A percentile compares a stretch with the other conserved stretches of the same genome.
Evolutionary conservation across 2,329 filamentous ascomycete genomes (phyloP).

Genomic region (Furcasterigmium sp.): DNA sequence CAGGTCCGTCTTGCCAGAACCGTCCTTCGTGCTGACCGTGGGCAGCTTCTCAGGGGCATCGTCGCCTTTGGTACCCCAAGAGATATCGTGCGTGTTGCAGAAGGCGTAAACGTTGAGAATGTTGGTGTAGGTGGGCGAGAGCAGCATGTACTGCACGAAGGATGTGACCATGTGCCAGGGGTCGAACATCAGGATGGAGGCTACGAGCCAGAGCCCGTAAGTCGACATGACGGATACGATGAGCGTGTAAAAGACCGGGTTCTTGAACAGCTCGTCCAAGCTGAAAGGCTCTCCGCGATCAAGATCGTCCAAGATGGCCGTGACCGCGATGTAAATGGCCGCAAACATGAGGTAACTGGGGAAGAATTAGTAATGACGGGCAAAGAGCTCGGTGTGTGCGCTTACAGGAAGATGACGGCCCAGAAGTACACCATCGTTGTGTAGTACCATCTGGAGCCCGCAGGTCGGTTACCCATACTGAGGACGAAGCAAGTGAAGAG

Average conservation of each 20-base stretch:
- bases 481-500: conserved; percentile 93
- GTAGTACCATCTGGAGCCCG: conserved; percentile 90
- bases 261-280: conserved; percentile 71
- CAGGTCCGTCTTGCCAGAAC: conserved; percentile 86
- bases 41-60: conserved; percentile 91
- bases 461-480: conserved; percentile 87
- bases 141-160: conserved; percentile 87
- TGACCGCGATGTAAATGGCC: conserved; percentile 88
- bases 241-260: conserved; percentile 85
- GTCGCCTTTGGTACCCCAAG: conserved; percentile 97
- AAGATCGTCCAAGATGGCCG: conserved; percentile 71
- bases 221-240: conserved; percentile 91
- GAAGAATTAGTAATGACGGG: conserved; percentile 15
- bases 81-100: conserved; percentile 96
- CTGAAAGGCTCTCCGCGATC: conserved; percentile 57
- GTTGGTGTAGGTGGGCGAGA: conserved; percentile 96
- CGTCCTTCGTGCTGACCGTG: conserved; percentile 83
- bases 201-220: conserved; percentile 87
- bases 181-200: conserved; percentile 91
- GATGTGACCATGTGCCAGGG: conserved; percentile 99
- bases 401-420: conserved; percentile 87
- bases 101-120: conserved; percentile 99
- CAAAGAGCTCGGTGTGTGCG: conserved; percentile 15
- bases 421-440: conserved; percentile 98
- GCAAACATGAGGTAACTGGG: conserved; percentile 84